Percentiles rank a stretch among this genome's conserved stretches.
phyloP scores from a whole-genome alignment of 768 basidiomycete genomes.

The Lactifluus volemus region DNA sequence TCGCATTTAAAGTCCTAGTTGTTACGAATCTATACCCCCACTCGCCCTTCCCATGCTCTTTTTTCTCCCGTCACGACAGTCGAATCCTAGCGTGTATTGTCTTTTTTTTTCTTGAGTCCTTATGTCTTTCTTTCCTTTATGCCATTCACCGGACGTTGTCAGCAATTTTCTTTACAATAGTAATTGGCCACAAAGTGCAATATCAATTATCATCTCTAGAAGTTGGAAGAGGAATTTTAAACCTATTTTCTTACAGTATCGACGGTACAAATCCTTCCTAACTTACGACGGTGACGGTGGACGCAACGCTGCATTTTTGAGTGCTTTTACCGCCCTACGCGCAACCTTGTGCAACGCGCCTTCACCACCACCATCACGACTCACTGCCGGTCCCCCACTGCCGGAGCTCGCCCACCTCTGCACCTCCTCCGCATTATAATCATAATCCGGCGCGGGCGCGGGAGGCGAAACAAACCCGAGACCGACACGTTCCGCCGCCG shows the following conservation, averaged over 20 bases:
- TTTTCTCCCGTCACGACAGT: background rate
- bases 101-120: background rate
- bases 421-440: background rate
- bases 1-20: background rate
- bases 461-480: background rate
- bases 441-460: background rate
- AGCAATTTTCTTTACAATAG: background rate
- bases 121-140: background rate
- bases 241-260: no score
- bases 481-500: background rate
- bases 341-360: constrained; percentile 5
- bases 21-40: background rate
- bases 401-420: background rate
- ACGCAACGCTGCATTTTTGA: background rate
- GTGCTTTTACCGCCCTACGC: background rate
- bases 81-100: background rate
- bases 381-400: background rate
- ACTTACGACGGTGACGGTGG: background rate
- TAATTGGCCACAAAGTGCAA: background rate
- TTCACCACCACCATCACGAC: background rate
- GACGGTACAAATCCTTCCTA: no score
- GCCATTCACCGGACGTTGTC: background rate
- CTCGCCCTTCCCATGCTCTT: background rate
- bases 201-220: background rate
- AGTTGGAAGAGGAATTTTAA: background rate